Evolutionary conservation across 768 basidiomycete species (phyloP), one percentile per base, ranked within the genome.

Genomic region (Pleurotus salmoneostramineus): DNA sequence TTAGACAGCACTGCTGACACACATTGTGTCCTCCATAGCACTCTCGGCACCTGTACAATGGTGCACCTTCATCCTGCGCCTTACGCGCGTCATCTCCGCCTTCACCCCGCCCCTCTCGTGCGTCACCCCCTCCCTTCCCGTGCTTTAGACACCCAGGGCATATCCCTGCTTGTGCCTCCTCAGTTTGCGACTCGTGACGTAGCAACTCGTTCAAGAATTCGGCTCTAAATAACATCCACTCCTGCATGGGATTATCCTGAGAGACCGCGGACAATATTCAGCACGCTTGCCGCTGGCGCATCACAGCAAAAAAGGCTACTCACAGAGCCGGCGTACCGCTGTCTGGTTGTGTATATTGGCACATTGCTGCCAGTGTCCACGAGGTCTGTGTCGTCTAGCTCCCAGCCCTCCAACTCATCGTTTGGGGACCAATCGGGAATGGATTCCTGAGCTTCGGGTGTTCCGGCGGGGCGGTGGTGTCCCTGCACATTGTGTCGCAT

Each of bases 1-100:
- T n/a, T 27, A 55, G 51, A 47, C 51, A 59, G 46, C 58, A 59
- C n/a, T 34, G 11, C 6, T 17, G 31, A 56, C 58, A 59, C 31
- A 55, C 58, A 11, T 52, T 27, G 37, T 45, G n/a, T 10, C 36
- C 15, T 11, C 58, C 58, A 8, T 47, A 56, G 37, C 58, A 59
- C 4, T 59, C 58, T 34, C 46, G 31, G 34, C 58, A 59, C 17
- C 42, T 10, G 42, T 15, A 59, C n/a, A 31, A 27, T 3, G 57
- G 57, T 11, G 37, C 5, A 35, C 3, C n/a, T 27, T 51, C 57
- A 34, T 55, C 34, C 14, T 8, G 2, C 2, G 31, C 37, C 7
- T 14, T 40, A 14, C 6, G 37, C 37, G 6, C 37, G 37, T 14
- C 6, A 6, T 14, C 37, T 6, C 37, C 37, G 37, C 37, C 37